phyloP scores from a whole-genome alignment of 495 filamentous ascomycete genomes.

The Daldinia bambusicola region DNA sequence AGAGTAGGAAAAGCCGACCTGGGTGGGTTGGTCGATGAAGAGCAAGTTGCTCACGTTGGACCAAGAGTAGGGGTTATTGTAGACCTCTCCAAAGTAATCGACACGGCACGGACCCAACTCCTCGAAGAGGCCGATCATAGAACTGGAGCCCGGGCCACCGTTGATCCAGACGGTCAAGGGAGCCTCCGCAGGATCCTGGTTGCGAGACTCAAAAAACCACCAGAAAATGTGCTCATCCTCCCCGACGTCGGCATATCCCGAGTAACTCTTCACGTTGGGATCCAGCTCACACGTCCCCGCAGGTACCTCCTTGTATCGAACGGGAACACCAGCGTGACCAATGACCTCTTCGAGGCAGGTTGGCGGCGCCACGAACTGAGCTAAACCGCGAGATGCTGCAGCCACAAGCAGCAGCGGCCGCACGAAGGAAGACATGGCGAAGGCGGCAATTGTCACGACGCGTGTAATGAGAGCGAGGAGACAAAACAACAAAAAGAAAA shows the following conservation, averaged over 20 bases:
- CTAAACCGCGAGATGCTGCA: slow-evolving; percentile 38
- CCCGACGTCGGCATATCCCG: slow-evolving; percentile 71
- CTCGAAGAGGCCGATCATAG: slow-evolving; percentile 71
- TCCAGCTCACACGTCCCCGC: slow-evolving; percentile 73
- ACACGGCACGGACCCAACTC: slow-evolving; percentile 71
- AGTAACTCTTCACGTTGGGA: slow-evolving; percentile 71
- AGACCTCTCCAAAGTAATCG: slow-evolving; percentile 58
- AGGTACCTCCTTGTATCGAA: slow-evolving; percentile 71
- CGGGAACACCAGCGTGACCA: slow-evolving; percentile 62
- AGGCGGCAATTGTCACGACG: slow-evolving; percentile 16
- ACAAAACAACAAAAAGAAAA: background rate
- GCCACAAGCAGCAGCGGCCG: slow-evolving; percentile 44
- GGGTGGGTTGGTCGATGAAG: slow-evolving; percentile 69
- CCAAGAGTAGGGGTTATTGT: slow-evolving; percentile 69
- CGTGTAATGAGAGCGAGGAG: background rate
- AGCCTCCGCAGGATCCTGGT: slow-evolving; percentile 62
- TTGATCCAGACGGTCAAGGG: slow-evolving; percentile 72
- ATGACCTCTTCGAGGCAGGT: slow-evolving; percentile 61
- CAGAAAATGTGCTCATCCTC: slow-evolving; percentile 73
- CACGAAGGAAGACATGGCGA: slow-evolving; percentile 43
- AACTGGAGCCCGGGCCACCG: slow-evolving; percentile 67
- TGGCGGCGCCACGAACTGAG: slow-evolving; percentile 70
- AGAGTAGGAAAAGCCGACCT: slow-evolving; percentile 70
- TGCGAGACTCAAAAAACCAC: slow-evolving; percentile 72
- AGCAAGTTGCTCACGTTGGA: slow-evolving; percentile 68